A percentile compares a stretch with the other conserved stretches of the same genome.
These are phyloP conservation scores for Dispira simplex DNA, from an alignment of 192 early-diverging fungal species.

Conservation along the genomic window DNA sequence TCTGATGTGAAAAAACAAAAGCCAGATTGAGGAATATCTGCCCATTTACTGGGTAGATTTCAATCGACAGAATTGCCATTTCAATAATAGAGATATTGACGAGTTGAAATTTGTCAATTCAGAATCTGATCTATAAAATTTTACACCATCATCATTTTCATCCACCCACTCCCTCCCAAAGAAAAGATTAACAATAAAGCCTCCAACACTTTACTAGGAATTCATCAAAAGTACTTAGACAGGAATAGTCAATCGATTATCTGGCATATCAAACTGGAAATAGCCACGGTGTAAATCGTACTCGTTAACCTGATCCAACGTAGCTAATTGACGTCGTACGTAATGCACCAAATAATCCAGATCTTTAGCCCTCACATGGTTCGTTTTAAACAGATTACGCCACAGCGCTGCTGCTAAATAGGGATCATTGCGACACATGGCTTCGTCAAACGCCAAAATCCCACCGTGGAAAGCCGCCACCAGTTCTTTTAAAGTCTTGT, in stretches of 20 bases:
- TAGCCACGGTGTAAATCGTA: conserved; percentile 15
- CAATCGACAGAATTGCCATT: too few species aligned
- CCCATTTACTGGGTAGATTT: too few species aligned
- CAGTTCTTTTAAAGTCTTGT: conserved; percentile 62
- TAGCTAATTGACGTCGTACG: conserved; percentile 16
- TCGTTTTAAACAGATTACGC: conserved; percentile 25
- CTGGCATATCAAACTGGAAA: conserved; percentile 20
- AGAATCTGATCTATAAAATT: too few species aligned
- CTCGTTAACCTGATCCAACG: conserved; percentile 16
- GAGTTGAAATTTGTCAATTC: too few species aligned
- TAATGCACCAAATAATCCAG: conserved; percentile 2
- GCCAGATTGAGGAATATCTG: too few species aligned
- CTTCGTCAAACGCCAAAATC: conserved; percentile 85
- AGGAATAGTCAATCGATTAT: background rate
- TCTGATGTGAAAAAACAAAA: too few species aligned
- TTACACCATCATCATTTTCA: too few species aligned
- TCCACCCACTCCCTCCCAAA: too few species aligned
- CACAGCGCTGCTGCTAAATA: conserved; percentile 83
- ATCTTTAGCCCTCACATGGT: background rate
- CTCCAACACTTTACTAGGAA: too few species aligned
- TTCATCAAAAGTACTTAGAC: too few species aligned
- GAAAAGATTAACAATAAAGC: too few species aligned
- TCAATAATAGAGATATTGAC: too few species aligned
- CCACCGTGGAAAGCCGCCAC: conserved; percentile 76
- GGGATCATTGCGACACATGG: conserved; percentile 68